phyloP scores from a whole-genome alignment of 2,329 filamentous ascomycete genomes.

The Aotearoamyces nothofagi region DNA sequence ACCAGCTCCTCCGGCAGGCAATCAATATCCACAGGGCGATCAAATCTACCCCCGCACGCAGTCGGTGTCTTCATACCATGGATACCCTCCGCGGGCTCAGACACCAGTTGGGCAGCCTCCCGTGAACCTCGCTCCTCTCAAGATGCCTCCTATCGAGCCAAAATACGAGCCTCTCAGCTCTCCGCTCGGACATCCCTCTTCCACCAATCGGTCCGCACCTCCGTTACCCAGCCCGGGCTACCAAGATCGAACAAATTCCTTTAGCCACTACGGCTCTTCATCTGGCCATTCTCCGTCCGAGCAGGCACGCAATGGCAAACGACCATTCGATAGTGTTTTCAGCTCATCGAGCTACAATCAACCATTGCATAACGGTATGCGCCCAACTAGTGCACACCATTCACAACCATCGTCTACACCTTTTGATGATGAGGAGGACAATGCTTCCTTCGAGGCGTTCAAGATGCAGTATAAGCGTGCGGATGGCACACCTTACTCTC shows the following conservation, averaged over 20 bases:
- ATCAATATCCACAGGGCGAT: constrained; percentile 7
- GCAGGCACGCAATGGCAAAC: constrained; percentile 10
- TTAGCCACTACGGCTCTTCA: constrained; percentile 8
- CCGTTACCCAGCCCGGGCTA: constrained; percentile 7
- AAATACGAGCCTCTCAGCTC: constrained; percentile 10
- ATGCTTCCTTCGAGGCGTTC: constrained; percentile 4
- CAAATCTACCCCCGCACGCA: constrained; percentile 5
- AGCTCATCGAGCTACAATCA: constrained; percentile 14
- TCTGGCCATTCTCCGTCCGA: constrained; percentile 7
- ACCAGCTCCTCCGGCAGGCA: constrained; percentile 2
- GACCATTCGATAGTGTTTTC: constrained; percentile 14
- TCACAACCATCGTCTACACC: background rate
- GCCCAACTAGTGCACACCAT: constrained; percentile 19
- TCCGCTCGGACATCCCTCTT: constrained; percentile 11
- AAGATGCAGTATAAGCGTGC: constrained; percentile 17
- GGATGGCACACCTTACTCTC: constrained; percentile 21
- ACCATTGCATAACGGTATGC: constrained; percentile 26
- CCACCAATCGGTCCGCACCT: constrained; percentile 7
- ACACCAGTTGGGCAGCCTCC: constrained; percentile 5
- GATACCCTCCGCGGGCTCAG: constrained; percentile 4
- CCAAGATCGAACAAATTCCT: constrained; percentile 8
- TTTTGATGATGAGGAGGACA: constrained; percentile 10
- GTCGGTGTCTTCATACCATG: constrained; percentile 5
- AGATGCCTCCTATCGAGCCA: constrained; percentile 5
- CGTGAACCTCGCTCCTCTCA: constrained; percentile 8